Evolutionary conservation across 495 filamentous ascomycete species (phyloP).

Genomic region (Aspergillus mulundensis): DNA sequence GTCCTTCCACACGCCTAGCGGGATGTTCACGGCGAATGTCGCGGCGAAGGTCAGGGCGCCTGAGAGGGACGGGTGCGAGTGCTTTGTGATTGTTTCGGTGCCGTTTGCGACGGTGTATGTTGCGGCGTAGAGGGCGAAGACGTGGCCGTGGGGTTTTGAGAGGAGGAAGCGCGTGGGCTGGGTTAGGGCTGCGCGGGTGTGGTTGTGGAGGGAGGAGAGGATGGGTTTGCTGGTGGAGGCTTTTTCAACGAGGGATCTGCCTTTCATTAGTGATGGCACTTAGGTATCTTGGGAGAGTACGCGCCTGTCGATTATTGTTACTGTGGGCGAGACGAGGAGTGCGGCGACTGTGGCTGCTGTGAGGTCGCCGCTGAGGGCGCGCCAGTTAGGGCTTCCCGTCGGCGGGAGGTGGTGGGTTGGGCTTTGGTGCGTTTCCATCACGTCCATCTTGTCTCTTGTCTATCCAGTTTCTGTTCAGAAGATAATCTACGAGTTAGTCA

Average conservation of each 20-base stretch:
- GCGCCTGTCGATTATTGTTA: conserved; percentile 47
- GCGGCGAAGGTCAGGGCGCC: conserved; percentile 33
- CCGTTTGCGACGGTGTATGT: conserved; percentile 85
- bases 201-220: neutral
- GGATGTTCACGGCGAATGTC: conserved; percentile 39
- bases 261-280: neutral
- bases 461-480: neutral
- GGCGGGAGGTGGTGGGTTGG: too few species aligned
- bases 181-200: conserved; percentile 46
- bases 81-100: conserved; percentile 43
- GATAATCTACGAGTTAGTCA: neutral
- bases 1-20: conserved; percentile 45
- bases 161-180: conserved; percentile 66
- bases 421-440: neutral
- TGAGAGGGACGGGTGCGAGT: conserved; percentile 40
- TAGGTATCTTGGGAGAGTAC: conserved; percentile 33
- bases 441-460: neutral
- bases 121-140: conserved; percentile 79
- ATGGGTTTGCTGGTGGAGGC: neutral
- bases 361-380: conserved; percentile 14
- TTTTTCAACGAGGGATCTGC: neutral
- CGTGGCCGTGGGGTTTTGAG: conserved; percentile 71
- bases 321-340: conserved; percentile 35
- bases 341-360: conserved; percentile 37
- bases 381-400: neutral